Base-by-base conservation (phyloP, 495 filamentous ascomycete species). In the Delitschia confertaspora region DNA sequence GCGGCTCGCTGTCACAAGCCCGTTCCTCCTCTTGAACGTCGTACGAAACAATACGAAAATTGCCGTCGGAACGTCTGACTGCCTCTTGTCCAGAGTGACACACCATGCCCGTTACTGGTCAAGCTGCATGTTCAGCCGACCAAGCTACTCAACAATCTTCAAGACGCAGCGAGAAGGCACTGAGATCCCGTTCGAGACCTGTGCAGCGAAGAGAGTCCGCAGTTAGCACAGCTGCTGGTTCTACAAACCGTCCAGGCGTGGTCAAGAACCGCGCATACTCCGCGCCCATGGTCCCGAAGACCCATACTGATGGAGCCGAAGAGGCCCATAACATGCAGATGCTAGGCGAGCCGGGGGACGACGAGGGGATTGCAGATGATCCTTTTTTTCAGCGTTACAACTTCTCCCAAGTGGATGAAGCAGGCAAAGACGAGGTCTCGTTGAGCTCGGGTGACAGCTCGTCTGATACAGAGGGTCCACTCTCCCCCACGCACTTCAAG, bases 341-440 rank as follows among this genome's bases (percentile, higher is more conserved):
- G 25, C 29, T 17, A 25, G 34, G 30, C 35, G 54, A 54, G 17
- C 36, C 30, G 17, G 45, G 29, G 10, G 55, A 59, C n/a, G 56
- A 53, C 38, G 56, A 56, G 10, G 56, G 53, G 40, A 57, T 59
- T 30, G 46, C 46, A 4, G 50, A 18, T 10, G 56, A 59, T 20
- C 48, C 55, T 18, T 59, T 59, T 54, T 59, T 59, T 49, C 56
- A 57, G 46, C 55, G 53, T 26, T 57, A 49, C 45, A 47, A 53
- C 37, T 45, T 52, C 31, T 34, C 49, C 30, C 36, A 48, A 27
- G 3, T 32, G 16, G 36, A 17, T 16, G 41, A 21, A 9, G 38
- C 26, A 17, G 33, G 9, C 18, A 2, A 29, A 5, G 50, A 48
- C 1, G 51, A 53, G 3, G 42, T 36, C 17, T 47, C 46, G 4